Evolutionary conservation across 345 rosid species (phyloP).

Genomic region (Arabidopsis arenosa): DNA sequence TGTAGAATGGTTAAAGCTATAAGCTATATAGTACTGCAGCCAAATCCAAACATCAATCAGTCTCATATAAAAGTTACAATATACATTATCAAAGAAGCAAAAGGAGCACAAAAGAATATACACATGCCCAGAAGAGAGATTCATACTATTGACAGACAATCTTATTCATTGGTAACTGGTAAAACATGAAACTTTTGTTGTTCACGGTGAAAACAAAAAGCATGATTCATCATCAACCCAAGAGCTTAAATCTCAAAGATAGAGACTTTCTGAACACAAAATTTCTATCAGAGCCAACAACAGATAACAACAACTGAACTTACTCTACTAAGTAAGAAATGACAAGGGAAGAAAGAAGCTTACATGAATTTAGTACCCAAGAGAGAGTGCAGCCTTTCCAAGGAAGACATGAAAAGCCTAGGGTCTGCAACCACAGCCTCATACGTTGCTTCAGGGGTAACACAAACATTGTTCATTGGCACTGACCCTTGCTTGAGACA

Average conservation of each 20-base stretch:
- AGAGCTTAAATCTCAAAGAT: slow-evolving; percentile 15
- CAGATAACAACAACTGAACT: slow-evolving; percentile 27
- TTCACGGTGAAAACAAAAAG: not conserved
- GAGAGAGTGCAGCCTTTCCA: slow-evolving; percentile 77
- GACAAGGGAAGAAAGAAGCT: slow-evolving; percentile 33
- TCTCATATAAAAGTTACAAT: not conserved
- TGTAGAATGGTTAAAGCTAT: not conserved
- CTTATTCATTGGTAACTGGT: slow-evolving; percentile 1
- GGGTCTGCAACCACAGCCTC: slow-evolving; percentile 66
- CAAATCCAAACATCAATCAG: slow-evolving; percentile 12
- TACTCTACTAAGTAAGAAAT: not conserved
- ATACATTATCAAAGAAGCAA: not conserved
- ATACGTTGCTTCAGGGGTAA: slow-evolving; percentile 71
- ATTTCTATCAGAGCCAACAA: not conserved
- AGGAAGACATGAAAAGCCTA: slow-evolving; percentile 67
- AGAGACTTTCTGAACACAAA: not conserved
- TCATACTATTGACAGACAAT: not conserved
- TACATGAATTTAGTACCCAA: slow-evolving; percentile 96
- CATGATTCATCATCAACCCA: slow-evolving; percentile 19
- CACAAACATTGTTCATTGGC: slow-evolving; percentile 59
- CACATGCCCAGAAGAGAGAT: not conserved
- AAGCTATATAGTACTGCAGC: not conserved
- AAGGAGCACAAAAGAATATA: too few relatives aligned
- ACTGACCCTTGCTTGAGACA: slow-evolving; percentile 63
- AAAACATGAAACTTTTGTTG: not conserved